These are phyloP conservation scores for Beauveria asiatica DNA, from an alignment of 2,329 filamentous ascomycete genomes.

Conservation along the genomic window DNA sequence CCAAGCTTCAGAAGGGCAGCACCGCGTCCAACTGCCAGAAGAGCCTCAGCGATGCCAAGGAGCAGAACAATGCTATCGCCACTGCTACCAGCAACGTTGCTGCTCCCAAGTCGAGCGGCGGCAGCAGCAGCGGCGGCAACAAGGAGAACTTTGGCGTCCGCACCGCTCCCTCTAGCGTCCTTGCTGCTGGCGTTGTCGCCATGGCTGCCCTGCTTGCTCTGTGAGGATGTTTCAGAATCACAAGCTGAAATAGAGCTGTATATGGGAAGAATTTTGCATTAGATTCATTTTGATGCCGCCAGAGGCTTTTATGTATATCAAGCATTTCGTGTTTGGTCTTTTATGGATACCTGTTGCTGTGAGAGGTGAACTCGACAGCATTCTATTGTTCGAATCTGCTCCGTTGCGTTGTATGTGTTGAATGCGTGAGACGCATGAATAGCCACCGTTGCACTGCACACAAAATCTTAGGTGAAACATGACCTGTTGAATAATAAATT, in stretches of 20 bases:
- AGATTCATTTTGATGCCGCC: conserved; percentile 9
- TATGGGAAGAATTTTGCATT: not conserved
- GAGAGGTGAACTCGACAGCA: conserved; percentile 9
- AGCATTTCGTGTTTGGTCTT: conserved; percentile 12
- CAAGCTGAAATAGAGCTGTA: not conserved
- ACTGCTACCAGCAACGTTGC: conserved; percentile 34
- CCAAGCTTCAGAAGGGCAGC: conserved; percentile 41
- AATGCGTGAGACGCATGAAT: not conserved
- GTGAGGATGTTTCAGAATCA: conserved; percentile 26
- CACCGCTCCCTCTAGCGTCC: conserved; percentile 30
- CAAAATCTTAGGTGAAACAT: not conserved
- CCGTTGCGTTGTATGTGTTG: not conserved
- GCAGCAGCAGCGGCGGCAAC: conserved; percentile 12
- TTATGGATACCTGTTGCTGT: conserved; percentile 8
- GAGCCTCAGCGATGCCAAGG: conserved; percentile 55
- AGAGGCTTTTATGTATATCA: conserved; percentile 11
- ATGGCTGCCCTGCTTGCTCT: conserved; percentile 37
- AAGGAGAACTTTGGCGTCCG: conserved; percentile 29
- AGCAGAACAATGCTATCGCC: conserved; percentile 38
- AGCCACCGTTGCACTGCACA: not conserved
- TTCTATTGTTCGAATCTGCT: conserved; percentile 3
- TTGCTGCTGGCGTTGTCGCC: conserved; percentile 41
- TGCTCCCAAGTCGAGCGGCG: conserved; percentile 21
- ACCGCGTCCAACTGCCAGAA: conserved; percentile 45
- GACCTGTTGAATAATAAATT: not conserved